phyloP scores from a whole-genome alignment of 176 grass and related monocot genomes.

The Oryza glaberrima region DNA sequence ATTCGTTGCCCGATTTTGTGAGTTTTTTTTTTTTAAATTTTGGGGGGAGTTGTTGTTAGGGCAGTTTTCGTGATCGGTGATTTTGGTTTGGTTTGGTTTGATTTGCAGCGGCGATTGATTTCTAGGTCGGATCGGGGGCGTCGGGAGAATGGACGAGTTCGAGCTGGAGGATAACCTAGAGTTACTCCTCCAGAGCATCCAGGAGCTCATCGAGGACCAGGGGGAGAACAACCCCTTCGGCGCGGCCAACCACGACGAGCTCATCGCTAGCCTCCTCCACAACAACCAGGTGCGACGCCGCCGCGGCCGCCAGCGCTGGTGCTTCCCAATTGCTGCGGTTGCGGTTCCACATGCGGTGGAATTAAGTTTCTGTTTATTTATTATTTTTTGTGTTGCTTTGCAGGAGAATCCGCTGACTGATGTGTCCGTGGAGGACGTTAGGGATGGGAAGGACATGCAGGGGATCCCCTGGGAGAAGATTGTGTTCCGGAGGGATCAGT shows the following conservation, averaged over 20 bases:
- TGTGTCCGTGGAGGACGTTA: constrained; percentile 44
- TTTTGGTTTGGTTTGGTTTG: not conserved
- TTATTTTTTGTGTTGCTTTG: not conserved
- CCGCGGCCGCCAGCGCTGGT: not conserved
- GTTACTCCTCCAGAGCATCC: constrained; percentile 59
- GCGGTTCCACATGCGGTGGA: not conserved
- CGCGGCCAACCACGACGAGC: constrained; percentile 50
- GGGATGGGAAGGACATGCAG: constrained; percentile 61
- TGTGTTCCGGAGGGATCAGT: constrained; percentile 52
- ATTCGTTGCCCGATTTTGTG: not conserved
- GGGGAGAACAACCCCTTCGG: constrained; percentile 45
- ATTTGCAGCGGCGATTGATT: constrained; percentile 4
- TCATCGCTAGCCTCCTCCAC: constrained; percentile 52
- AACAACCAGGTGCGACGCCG: constrained; percentile 35
- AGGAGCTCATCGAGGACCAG: constrained; percentile 58
- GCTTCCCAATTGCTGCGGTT: not conserved
- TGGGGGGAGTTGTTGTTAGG: not conserved
- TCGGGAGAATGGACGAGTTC: constrained; percentile 48
- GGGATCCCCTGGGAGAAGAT: constrained; percentile 78
- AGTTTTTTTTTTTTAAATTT: not conserved
- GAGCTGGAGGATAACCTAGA: constrained; percentile 62
- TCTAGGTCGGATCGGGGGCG: not conserved
- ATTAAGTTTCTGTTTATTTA: not conserved
- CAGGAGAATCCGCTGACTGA: constrained; percentile 48
- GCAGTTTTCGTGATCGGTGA: not conserved